phyloP scores from a whole-genome alignment of 257 asterid genomes.

The Solanum sitiens region DNA sequence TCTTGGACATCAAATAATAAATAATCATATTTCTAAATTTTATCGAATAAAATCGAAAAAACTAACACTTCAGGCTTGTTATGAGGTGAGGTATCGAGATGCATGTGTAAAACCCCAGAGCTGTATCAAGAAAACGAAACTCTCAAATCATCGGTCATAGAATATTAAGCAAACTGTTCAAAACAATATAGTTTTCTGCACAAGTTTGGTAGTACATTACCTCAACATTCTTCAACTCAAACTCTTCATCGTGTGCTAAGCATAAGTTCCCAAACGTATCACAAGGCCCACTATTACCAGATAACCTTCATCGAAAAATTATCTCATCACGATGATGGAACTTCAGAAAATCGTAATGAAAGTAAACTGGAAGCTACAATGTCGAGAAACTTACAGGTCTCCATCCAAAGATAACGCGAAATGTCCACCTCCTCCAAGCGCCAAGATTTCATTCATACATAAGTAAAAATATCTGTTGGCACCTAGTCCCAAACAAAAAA shows the following conservation, averaged over 20 bases:
- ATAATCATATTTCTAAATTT: background rate
- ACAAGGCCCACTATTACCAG: slow-evolving; percentile 82
- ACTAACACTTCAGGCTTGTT: background rate
- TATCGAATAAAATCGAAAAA: background rate
- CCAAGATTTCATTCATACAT: slow-evolving; percentile 82
- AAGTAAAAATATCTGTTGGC: slow-evolving; percentile 76
- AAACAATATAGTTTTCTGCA: background rate
- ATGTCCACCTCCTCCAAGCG: slow-evolving; percentile 90
- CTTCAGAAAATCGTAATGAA: background rate
- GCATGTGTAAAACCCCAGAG: slow-evolving; percentile 87
- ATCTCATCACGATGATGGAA: background rate
- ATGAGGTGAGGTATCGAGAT: slow-evolving; percentile 43
- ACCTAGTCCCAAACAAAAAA: slow-evolving; percentile 26
- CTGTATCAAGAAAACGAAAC: slow-evolving; percentile 32
- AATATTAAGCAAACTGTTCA: background rate
- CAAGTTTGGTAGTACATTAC: slow-evolving; percentile 12
- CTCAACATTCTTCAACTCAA: slow-evolving; percentile 83
- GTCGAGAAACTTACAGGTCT: slow-evolving; percentile 59
- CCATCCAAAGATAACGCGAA: slow-evolving; percentile 79
- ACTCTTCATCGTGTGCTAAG: slow-evolving; percentile 78
- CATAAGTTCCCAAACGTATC: slow-evolving; percentile 90
- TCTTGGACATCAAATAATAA: background rate
- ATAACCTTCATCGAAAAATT: slow-evolving; percentile 31
- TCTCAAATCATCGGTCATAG: background rate
- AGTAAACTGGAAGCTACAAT: background rate